Evolutionary conservation across 192 early-diverging fungal species (phyloP), one percentile per base, ranked within the genome.

Genomic region (Entrophospora sp.): DNA sequence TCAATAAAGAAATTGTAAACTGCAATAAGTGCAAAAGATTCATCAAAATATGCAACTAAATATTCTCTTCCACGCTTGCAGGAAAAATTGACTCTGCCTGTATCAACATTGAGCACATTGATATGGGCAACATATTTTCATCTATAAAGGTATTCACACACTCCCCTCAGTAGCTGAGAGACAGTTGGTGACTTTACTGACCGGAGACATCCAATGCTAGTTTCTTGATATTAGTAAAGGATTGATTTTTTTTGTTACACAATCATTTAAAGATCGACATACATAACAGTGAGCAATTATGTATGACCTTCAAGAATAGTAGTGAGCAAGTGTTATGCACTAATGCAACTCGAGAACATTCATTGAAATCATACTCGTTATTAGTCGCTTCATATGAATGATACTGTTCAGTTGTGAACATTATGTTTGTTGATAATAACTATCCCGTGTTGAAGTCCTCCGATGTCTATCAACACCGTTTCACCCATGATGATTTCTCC

Each of bases 301-400:
- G 7, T 9, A 59, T 12, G 56, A 20, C 1, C 30, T 4, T 27
- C 56, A 31, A 12, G 56, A 59, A 59, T 59, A 59, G 22, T 59
- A 59, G 9, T 59, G 37, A 14, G 20, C 20, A 40, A 59, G 56
- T 2, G 56, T 40, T 59, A 59, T 6, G 0, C 36, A 37, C 1
- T 59, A 37, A 40, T 59, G 37, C 5, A 59, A 59, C 22, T 59
- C 10, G 37, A 38, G 25, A 27, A 59, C 20, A 59, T 59, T 59
- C 13, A 3, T 20, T 36, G 56, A 58, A 1, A 37, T 1, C 32
- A 59, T n/a, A n/a, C n/a, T n/a, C 25, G 14, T 35, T 18, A 59
- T 59, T 59, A 36, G 56, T 27, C 36, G 34, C 0, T 40, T 3
- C 22, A 16, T 59, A 0, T 38, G 18, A 27, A 59, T 40, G 2